Conservation (phyloP, 768 basidiomycete genomes). For the Hygrocybe punicea region DNA sequence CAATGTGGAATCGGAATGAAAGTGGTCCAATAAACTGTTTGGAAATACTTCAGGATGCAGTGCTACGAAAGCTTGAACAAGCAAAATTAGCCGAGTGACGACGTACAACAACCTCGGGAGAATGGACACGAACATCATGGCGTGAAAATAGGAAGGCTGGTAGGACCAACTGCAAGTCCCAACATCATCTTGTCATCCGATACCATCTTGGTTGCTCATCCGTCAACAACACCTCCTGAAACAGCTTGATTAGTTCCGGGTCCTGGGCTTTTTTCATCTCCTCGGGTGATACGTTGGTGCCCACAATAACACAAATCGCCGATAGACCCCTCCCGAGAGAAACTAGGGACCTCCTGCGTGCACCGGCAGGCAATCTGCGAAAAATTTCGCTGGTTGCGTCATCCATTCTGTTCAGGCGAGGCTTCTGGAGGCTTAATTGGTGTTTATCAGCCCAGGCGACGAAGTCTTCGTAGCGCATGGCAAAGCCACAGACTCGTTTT, state of each 20-base stretch:
- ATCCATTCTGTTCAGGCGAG: neutral
- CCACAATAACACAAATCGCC: neutral
- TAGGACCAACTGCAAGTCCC: no score
- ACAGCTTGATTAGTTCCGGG: neutral
- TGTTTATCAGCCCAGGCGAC: neutral
- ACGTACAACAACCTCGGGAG: no score
- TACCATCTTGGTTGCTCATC: constrained; percentile 1
- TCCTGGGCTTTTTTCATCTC: neutral
- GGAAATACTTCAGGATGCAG: no score
- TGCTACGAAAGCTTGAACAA: no score
- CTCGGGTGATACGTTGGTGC: neutral
- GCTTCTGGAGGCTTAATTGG: neutral
- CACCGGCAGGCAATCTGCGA: neutral
- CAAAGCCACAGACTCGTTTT: neutral
- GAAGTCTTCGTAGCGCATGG: neutral
- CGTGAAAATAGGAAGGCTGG: no score
- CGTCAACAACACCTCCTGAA: constrained; percentile 3
- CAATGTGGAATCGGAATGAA: no score
- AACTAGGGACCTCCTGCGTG: neutral
- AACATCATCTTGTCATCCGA: neutral
- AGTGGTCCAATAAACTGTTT: no score
- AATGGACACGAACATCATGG: no score
- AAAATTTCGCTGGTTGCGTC: neutral
- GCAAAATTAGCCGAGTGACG: no score
- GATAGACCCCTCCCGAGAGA: neutral